Conservation (phyloP, 805 yeast genomes). For the Cyberlindnera suaveolens region DNA sequence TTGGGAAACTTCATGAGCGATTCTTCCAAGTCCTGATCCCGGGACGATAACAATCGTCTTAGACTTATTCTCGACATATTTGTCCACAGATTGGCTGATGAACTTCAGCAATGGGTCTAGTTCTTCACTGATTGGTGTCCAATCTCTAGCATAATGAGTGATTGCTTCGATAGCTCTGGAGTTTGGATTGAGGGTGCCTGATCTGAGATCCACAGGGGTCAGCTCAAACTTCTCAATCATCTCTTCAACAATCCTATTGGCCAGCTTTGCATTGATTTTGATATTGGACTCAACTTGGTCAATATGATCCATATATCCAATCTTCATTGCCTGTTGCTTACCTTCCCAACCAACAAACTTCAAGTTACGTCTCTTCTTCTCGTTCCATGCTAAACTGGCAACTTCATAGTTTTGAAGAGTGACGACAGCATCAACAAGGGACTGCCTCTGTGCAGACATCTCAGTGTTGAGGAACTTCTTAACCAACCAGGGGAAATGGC, state of each 20-base stretch:
- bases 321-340: constrained; percentile 43
- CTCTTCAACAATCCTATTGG: constrained; percentile 37
- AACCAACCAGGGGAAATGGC: constrained; percentile 19
- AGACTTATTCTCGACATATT: constrained; percentile 23
- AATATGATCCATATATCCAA: constrained; percentile 52
- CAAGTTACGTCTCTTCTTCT: constrained; percentile 36
- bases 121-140: constrained; percentile 51
- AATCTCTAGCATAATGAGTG: constrained; percentile 76
- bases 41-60: constrained; percentile 64
- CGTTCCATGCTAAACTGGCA: constrained; percentile 38
- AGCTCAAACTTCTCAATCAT: constrained; percentile 33
- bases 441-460: constrained; percentile 17
- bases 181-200: constrained; percentile 22
- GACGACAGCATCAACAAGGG: constrained; percentile 33
- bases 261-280: constrained; percentile 39
- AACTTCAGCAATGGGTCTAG: constrained; percentile 49
- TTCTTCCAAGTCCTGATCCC: constrained; percentile 81
- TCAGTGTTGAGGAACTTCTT: constrained; percentile 18
- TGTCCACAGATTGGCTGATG: constrained; percentile 37
- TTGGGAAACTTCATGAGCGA: constrained; percentile 55
- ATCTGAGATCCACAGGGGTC: constrained; percentile 37
- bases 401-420: constrained; percentile 40
- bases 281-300: constrained; percentile 41
- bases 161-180: constrained; percentile 59
- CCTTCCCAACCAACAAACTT: constrained; percentile 49